Evolutionary conservation across 768 basidiomycete species (phyloP).

Genomic region (Pleurotus cornucopiae): DNA sequence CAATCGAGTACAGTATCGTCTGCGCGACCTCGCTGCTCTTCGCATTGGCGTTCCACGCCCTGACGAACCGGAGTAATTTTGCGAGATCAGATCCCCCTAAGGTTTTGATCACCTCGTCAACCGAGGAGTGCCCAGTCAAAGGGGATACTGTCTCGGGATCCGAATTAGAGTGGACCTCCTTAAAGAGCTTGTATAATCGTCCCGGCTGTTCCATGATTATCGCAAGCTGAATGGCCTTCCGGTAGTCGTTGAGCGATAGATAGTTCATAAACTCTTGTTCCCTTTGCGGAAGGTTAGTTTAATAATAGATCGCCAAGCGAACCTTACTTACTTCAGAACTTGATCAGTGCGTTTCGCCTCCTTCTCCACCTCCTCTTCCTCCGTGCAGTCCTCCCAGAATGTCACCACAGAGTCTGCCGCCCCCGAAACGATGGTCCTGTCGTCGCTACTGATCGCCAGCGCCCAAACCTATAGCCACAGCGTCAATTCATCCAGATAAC

Average conservation of each 20-base stretch:
- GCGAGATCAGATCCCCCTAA: slow-evolving; percentile 73
- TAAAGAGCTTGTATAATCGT: slow-evolving; percentile 77
- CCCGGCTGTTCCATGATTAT: slow-evolving; percentile 93
- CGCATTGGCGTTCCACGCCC: slow-evolving; percentile 96
- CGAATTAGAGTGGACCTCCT: slow-evolving; percentile 38
- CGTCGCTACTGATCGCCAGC: slow-evolving; percentile 76
- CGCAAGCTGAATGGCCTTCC: slow-evolving; percentile 86
- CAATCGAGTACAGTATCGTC: slow-evolving; percentile 70
- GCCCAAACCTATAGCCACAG: slow-evolving; percentile 84
- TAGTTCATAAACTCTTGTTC: slow-evolving; percentile 97
- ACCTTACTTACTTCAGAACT: slow-evolving; percentile 69
- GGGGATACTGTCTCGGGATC: slow-evolving; percentile 25
- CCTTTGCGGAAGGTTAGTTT: slow-evolving; percentile 35
- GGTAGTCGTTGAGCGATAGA: slow-evolving; percentile 82
- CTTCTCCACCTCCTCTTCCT: slow-evolving; percentile 73
- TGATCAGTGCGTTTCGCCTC: slow-evolving; percentile 66
- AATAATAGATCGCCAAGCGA: neutral
- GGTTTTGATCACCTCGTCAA: slow-evolving; percentile 79
- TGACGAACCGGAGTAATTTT: slow-evolving; percentile 74
- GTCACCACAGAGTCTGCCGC: slow-evolving; percentile 96
- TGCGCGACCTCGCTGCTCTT: slow-evolving; percentile 86
- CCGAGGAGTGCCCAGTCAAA: slow-evolving; percentile 64
- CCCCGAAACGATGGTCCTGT: slow-evolving; percentile 83
- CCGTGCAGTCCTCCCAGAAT: slow-evolving; percentile 95
- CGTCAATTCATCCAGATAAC: slow-evolving; percentile 3